These are phyloP conservation scores for Litchi chinensis DNA, from an alignment of 345 rosid genomes.

Conservation along the genomic window DNA sequence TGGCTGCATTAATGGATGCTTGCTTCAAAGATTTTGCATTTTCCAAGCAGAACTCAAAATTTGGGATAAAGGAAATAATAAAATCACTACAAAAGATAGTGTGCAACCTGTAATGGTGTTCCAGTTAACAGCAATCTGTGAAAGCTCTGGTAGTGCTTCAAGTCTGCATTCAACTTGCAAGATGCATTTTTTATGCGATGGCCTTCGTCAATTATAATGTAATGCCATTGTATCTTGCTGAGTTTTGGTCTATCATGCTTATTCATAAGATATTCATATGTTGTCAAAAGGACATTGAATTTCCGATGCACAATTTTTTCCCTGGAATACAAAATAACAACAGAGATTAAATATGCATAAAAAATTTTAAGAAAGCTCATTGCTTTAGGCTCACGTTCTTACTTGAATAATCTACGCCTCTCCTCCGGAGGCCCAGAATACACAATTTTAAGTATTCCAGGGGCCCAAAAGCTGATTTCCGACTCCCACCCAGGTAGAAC, in stretches of 20 bases:
- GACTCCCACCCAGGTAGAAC: conserved; percentile 91
- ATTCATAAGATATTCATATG: conserved; percentile 95
- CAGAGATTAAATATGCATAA: conserved; percentile 20
- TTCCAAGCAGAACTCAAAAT: background rate
- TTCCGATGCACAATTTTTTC: conserved; percentile 85
- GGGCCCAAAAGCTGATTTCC: conserved; percentile 88
- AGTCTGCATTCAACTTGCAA: conserved; percentile 92
- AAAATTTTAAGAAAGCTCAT: conserved; percentile 7
- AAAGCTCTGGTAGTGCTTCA: conserved; percentile 83
- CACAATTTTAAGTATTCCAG: conserved; percentile 66
- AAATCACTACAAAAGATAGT: background rate
- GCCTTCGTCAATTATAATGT: conserved; percentile 93
- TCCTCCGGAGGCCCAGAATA: conserved; percentile 93
- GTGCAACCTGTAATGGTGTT: conserved; percentile 80
- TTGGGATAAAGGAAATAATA: background rate
- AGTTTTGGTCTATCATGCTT: conserved; percentile 94
- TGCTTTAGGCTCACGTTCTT: conserved; percentile 30
- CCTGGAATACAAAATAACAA: conserved; percentile 51
- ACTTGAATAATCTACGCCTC: conserved; percentile 87
- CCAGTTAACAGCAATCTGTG: conserved; percentile 90
- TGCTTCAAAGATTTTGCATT: background rate
- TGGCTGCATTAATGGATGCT: background rate
- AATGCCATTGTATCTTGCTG: conserved; percentile 89
- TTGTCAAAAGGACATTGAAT: conserved; percentile 88
- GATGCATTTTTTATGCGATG: conserved; percentile 98